Conservation (phyloP, 768 basidiomycete species). For the Kwoniella sp. region DNA sequence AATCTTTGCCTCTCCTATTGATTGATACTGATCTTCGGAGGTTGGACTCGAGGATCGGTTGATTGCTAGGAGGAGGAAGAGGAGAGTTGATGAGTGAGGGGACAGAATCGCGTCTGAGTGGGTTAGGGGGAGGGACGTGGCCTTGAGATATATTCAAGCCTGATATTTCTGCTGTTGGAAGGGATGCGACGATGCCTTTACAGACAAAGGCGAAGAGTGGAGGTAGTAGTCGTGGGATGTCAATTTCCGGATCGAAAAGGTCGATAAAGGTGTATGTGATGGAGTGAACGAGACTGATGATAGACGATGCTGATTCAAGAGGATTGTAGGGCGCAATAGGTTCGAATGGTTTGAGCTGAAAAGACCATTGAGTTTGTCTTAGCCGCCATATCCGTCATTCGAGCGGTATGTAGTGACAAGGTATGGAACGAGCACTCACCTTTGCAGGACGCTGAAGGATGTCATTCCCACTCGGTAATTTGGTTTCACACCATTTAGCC, state of each 20-base stretch:
- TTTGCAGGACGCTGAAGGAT: constrained; percentile 1
- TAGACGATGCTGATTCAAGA: constrained; percentile 28
- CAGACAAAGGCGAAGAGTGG: constrained; percentile 44
- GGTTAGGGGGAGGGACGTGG: constrained; percentile 1
- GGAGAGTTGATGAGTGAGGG: constrained; percentile 29
- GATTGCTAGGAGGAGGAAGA: constrained; percentile 3
- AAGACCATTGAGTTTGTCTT: background rate
- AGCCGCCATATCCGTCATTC: no score
- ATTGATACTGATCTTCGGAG: constrained; percentile 15
- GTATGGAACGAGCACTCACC: background rate
- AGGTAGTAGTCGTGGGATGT: constrained; percentile 37
- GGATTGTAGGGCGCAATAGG: constrained; percentile 31
- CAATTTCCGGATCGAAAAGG: constrained; percentile 44
- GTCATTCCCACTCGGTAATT: constrained; percentile 23
- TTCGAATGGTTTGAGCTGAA: constrained; percentile 31
- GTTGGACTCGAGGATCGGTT: background rate
- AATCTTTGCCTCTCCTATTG: constrained; percentile 14
- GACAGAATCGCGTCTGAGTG: constrained; percentile 18
- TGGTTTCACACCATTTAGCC: constrained; percentile 42
- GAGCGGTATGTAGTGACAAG: background rate
- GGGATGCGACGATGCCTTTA: constrained; percentile 32
- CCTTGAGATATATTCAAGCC: constrained; percentile 16
- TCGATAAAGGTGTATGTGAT: constrained; percentile 44
- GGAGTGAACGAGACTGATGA: constrained; percentile 43
- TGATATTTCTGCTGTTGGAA: constrained; percentile 6